Evolutionary conservation across 768 basidiomycete genomes (phyloP).

Genomic region (Mycena rosella): DNA sequence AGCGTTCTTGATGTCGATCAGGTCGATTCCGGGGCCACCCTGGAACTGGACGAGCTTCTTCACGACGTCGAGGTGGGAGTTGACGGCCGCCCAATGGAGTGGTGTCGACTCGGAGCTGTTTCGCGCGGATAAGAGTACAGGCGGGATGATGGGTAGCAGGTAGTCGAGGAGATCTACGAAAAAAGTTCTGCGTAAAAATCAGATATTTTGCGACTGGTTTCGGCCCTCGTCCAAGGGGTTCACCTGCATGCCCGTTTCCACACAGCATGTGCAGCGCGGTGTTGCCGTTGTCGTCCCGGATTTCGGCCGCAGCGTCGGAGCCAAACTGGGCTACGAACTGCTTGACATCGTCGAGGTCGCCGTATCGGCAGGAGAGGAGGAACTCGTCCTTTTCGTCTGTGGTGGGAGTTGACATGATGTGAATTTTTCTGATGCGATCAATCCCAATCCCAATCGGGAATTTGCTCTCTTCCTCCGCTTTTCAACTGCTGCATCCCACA

Average conservation of each 20-base stretch:
- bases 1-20: slow-evolving; percentile 83
- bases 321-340: slow-evolving; percentile 75
- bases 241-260: slow-evolving; percentile 93
- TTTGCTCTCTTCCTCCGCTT: background rate
- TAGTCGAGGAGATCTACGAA: slow-evolving; percentile 79
- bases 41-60: slow-evolving; percentile 71
- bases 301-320: slow-evolving; percentile 55
- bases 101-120: slow-evolving; percentile 86
- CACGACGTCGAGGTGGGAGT: slow-evolving; percentile 76
- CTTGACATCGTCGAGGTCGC: slow-evolving; percentile 84
- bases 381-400: slow-evolving; percentile 77
- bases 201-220: slow-evolving; percentile 43
- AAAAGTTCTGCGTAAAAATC: slow-evolving; percentile 60
- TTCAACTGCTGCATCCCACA: background rate
- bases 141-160: slow-evolving; percentile 71
- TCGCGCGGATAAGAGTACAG: slow-evolving; percentile 67
- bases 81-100: slow-evolving; percentile 93
- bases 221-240: slow-evolving; percentile 21
- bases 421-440: slow-evolving; percentile 26
- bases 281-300: slow-evolving; percentile 85
- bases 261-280: slow-evolving; percentile 87
- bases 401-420: slow-evolving; percentile 45
- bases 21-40: slow-evolving; percentile 69
- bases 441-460: slow-evolving; percentile 19
- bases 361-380: slow-evolving; percentile 88